These are phyloP conservation scores for Phanerochaete sordida DNA, from an alignment of 768 basidiomycete species.

Conservation along the genomic window DNA sequence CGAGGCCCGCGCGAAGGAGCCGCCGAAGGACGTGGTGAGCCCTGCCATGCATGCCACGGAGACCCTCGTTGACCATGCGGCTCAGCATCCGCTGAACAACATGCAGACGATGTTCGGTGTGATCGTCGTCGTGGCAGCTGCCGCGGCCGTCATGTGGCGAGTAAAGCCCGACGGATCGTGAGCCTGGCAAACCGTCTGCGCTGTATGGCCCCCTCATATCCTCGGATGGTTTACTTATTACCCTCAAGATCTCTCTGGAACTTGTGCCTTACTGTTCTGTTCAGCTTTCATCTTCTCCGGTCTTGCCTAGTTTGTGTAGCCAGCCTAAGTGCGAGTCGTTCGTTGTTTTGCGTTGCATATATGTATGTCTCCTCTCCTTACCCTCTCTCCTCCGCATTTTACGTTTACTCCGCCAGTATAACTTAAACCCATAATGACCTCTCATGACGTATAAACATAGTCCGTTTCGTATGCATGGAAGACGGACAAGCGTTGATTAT, in stretches of 20 bases:
- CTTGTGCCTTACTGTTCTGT: neutral
- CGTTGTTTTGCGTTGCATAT: conserved; percentile 15
- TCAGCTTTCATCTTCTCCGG: neutral
- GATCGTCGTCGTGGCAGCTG: conserved; percentile 61
- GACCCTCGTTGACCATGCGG: neutral
- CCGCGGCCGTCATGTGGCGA: conserved; percentile 72
- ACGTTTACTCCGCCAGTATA: neutral
- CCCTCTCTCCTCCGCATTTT: neutral
- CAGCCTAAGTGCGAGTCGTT: conserved; percentile 7
- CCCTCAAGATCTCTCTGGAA: neutral
- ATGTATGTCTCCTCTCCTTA: conserved; percentile 4
- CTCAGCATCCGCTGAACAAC: conserved; percentile 26
- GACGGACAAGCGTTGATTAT: neutral
- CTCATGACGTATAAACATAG: neutral
- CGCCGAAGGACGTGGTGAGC: conserved; percentile 22
- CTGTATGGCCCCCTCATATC: neutral
- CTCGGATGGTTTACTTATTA: conserved; percentile 2
- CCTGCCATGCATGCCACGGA: neutral
- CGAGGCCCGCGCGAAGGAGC: conserved; percentile 19
- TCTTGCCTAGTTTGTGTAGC: conserved; percentile 4
- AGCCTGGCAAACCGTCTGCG: neutral
- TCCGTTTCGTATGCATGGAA: neutral
- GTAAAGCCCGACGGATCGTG: conserved; percentile 42
- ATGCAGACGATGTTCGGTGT: conserved; percentile 58
- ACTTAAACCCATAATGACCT: conserved; percentile 4